Conservation (phyloP, 2,329 filamentous ascomycete genomes). For the Cladobotryum protrusum region DNA sequence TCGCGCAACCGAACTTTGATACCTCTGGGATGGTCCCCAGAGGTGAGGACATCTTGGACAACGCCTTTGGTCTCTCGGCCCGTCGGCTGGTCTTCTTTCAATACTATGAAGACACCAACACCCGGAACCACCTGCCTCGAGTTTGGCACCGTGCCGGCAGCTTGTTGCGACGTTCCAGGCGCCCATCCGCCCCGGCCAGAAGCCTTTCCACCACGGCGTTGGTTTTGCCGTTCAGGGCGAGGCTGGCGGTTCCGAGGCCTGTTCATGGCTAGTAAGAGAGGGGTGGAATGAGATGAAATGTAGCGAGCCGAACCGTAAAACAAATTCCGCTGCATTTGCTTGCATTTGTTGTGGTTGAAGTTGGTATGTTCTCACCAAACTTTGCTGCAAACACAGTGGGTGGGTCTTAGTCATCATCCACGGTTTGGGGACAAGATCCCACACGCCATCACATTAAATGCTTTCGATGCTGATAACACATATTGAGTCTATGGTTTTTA, state of each 20-base stretch:
- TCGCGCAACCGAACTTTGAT: slow-evolving; percentile 71
- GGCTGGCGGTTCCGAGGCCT: slow-evolving; percentile 28
- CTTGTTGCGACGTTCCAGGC: slow-evolving; percentile 30
- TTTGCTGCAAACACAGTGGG: no score
- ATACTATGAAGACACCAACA: slow-evolving; percentile 61
- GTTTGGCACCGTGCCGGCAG: slow-evolving; percentile 38
- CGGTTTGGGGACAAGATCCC: no score
- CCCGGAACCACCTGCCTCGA: slow-evolving; percentile 52
- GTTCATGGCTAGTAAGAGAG: slow-evolving; percentile 20
- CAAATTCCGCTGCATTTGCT: background rate
- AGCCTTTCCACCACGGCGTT: slow-evolving; percentile 7
- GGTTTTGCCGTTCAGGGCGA: slow-evolving; percentile 19
- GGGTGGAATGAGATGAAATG: background rate
- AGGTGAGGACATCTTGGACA: slow-evolving; percentile 63
- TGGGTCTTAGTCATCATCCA: no score
- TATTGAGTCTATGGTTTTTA: no score
- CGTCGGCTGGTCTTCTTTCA: slow-evolving; percentile 71
- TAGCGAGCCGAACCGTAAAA: background rate
- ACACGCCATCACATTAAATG: no score
- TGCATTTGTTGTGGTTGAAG: background rate
- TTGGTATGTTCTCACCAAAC: background rate
- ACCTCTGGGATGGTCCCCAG: slow-evolving; percentile 68
- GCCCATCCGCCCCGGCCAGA: slow-evolving; percentile 12
- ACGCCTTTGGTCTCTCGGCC: slow-evolving; percentile 63
- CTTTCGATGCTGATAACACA: no score